These are phyloP conservation scores for Sanguinoderma infundibulare DNA, from an alignment of 1,284 basidiomycete species.

Conservation along the genomic window DNA sequence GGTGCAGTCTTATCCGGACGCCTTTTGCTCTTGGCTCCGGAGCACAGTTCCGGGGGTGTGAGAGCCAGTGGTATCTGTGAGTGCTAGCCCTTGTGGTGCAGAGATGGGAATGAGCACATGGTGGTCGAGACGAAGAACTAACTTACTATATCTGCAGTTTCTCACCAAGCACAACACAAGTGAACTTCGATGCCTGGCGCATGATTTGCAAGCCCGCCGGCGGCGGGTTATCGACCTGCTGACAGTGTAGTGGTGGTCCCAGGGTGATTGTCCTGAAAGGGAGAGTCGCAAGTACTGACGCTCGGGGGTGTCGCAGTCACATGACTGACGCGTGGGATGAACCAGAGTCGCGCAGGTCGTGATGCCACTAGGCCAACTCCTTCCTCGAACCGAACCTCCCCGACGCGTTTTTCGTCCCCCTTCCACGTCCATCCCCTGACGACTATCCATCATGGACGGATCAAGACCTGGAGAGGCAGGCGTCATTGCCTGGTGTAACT, in stretches of 20 bases:
- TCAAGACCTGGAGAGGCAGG: constrained; percentile 34
- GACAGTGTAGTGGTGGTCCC: background rate
- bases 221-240: too few species aligned
- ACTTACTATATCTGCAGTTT: too few species aligned
- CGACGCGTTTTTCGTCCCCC: constrained; percentile 1
- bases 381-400: background rate
- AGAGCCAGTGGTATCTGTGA: too few species aligned
- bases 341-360: constrained; percentile 11
- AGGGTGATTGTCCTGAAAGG: background rate
- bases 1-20: too few species aligned
- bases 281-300: background rate
- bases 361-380: constrained; percentile 3
- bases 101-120: too few species aligned
- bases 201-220: too few species aligned
- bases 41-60: too few species aligned
- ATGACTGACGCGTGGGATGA: constrained; percentile 23
- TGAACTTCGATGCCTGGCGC: too few species aligned
- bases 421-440: background rate
- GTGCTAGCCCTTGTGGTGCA: too few species aligned
- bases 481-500: constrained; percentile 63
- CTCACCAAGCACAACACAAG: too few species aligned
- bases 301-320: constrained; percentile 13
- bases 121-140: too few species aligned
- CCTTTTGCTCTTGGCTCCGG: too few species aligned
- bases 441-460: constrained; percentile 25